Percentiles rank a stretch among this genome's conserved stretches.
Evolutionary conservation across 768 basidiomycete species (phyloP).

Genomic region (Kwoniella shandongensis): DNA sequence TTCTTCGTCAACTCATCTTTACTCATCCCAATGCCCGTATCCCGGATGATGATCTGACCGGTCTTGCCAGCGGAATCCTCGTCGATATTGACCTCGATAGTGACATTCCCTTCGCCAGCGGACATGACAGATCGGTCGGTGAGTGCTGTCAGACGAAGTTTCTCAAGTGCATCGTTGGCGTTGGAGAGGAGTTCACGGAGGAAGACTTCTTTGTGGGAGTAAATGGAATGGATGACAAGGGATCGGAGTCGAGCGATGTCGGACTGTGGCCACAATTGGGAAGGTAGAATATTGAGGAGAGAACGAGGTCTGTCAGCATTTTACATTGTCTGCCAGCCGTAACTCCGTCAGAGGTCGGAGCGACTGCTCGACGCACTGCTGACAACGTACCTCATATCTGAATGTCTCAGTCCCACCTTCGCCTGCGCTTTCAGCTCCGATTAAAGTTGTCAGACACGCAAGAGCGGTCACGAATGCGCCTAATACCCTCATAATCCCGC

Average conservation of each 20-base stretch:
- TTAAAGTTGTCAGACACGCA: no score
- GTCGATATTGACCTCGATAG: slow-evolving; percentile 72
- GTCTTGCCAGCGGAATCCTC: slow-evolving; percentile 62
- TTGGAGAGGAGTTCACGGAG: slow-evolving; percentile 63
- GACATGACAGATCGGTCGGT: slow-evolving; percentile 69
- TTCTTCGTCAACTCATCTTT: slow-evolving; percentile 82
- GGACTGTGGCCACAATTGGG: no score
- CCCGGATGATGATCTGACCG: slow-evolving; percentile 74
- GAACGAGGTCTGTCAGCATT: neutral
- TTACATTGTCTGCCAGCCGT: neutral
- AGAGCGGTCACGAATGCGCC: no score
- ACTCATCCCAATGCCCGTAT: slow-evolving; percentile 98
- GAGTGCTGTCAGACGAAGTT: slow-evolving; percentile 79
- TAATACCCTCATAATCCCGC: no score
- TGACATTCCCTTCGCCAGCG: slow-evolving; percentile 75
- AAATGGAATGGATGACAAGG: slow-evolving; percentile 74
- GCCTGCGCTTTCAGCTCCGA: no score
- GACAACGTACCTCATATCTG: slow-evolving; percentile 37
- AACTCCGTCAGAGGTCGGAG: neutral
- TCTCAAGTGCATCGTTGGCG: slow-evolving; percentile 92
- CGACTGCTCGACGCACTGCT: neutral
- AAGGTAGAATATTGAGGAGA: neutral
- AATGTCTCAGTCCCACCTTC: slow-evolving; percentile 28
- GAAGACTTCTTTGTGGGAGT: slow-evolving; percentile 57
- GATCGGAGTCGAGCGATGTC: slow-evolving; percentile 89